A percentile compares a stretch with the other conserved stretches of the same genome.
Conservation (phyloP, 352 stramenopile genomes). For the Globisporangium mamillatum region DNA sequence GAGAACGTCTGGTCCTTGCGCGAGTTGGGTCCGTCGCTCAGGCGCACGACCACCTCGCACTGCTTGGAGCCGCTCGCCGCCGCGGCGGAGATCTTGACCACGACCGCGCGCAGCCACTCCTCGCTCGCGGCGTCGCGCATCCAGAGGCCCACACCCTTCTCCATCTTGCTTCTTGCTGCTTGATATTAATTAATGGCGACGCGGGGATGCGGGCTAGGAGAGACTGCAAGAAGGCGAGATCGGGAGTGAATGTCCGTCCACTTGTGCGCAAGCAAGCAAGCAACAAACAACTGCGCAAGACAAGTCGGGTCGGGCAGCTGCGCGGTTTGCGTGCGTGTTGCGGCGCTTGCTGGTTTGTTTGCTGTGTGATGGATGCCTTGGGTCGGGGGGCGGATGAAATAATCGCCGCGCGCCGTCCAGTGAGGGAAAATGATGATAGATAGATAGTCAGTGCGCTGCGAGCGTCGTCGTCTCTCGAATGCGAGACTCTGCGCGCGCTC, state of each 20-base stretch:
- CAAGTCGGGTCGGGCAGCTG: neutral
- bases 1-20: slow-evolving; percentile 43
- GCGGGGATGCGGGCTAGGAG: neutral
- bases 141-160: slow-evolving; percentile 80
- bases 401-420: slow-evolving; percentile 7
- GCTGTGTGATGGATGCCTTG: neutral
- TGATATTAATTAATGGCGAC: neutral
- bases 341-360: neutral
- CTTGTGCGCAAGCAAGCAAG: neutral
- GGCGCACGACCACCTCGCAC: slow-evolving; percentile 46
- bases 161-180: slow-evolving; percentile 39
- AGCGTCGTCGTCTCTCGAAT: neutral
- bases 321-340: neutral
- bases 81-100: slow-evolving; percentile 37
- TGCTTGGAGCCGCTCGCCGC: slow-evolving; percentile 16
- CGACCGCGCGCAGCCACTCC: slow-evolving; percentile 64
- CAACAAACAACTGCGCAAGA: slow-evolving; percentile 5
- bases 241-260: slow-evolving; percentile 12
- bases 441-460: slow-evolving; percentile 2
- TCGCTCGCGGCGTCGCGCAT: slow-evolving; percentile 61
- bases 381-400: neutral
- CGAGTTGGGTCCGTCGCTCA: slow-evolving; percentile 48
- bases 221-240: slow-evolving; percentile 3
- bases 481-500: neutral
- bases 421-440: neutral